These are phyloP conservation scores for Yamadazyma songkhlaensis DNA, from an alignment of 1,139 yeast genomes.

Conservation along the genomic window DNA sequence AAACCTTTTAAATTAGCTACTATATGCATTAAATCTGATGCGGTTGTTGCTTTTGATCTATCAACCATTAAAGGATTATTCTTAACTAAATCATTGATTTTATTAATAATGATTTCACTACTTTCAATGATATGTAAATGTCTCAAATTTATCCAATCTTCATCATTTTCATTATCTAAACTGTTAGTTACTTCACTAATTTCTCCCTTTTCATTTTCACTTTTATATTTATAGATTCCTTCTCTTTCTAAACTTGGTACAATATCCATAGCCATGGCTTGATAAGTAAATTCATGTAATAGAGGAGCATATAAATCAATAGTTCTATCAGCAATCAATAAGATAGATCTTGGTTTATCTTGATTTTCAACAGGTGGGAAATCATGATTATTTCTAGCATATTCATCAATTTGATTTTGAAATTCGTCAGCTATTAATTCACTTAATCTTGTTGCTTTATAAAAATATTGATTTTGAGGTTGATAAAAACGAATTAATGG, in stretches of 20 bases:
- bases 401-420: conserved; percentile 69
- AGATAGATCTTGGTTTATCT: conserved; percentile 65
- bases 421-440: conserved; percentile 71
- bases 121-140: conserved; percentile 79
- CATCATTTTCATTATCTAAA: conserved; percentile 62
- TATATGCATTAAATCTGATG: conserved; percentile 61
- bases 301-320: conserved; percentile 82
- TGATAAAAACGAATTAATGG: conserved; percentile 78
- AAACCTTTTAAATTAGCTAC: conserved; percentile 69
- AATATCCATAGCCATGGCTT: conserved; percentile 87
- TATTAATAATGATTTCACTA: conserved; percentile 58
- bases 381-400: conserved; percentile 65
- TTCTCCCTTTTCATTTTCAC: conserved; percentile 62
- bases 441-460: conserved; percentile 63
- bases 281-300: conserved; percentile 89
- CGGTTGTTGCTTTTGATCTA: conserved; percentile 55
- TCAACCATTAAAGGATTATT: conserved; percentile 74
- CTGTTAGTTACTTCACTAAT: conserved; percentile 37
- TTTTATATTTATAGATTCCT: conserved; percentile 55
- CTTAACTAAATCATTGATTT: conserved; percentile 63
- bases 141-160: conserved; percentile 71
- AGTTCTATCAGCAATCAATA: conserved; percentile 78
- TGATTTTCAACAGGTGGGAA: conserved; percentile 58
- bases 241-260: conserved; percentile 49
- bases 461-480: conserved; percentile 41